Evolutionary conservation across 352 stramenopile species (phyloP), one percentile per base, ranked within the genome.

Genomic region (Phytophthora tentaculata): DNA sequence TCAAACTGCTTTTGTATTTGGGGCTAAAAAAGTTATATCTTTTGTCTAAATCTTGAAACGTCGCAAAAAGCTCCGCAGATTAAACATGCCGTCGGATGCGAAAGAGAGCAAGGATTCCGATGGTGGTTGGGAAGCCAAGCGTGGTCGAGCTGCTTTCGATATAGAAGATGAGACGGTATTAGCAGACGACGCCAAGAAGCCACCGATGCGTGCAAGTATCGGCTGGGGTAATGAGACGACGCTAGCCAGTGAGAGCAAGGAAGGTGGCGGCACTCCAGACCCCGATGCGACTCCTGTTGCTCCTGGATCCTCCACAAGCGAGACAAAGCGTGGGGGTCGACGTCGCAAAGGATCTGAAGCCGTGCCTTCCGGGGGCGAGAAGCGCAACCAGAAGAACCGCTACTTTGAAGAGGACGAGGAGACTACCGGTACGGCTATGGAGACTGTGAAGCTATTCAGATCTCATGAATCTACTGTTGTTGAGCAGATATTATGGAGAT

Each of bases 351-450:
- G 82, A 7, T 77, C 79, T 1, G 82, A 90, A 17, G 51, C 64
- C 37, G 20, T 54, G 26, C 47, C 54, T 26, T 51, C 59, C 17
- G 53, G 61, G n/a, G 58, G 47, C 1, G 52, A 73, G 17, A 68
- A 45, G 2, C 77, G 81, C 24, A 77, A 75, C 58, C 85, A 87
- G 55, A 90, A 87, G 67, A 91, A 90, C 53, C 80, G 80, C 12
- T 83, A 93, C 56, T 93, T 93, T 39, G 85, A 91, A 58, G 85
- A 93, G 17, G 85, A 90, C 37, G 69, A 80, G 26, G 83, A 90
- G 45, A 79, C 76, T 0, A 91, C 76, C 16, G 83, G 85, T 86
- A 64, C 8, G 41, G 26, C 3, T 43, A 5, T 43, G 32, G 19
- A 19, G 13, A 45, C 5, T 3, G 12, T 19, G 8, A 39, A 12